These are phyloP conservation scores for Chlorella sp. DNA, from an alignment of 139 green algal genomes.

Conservation along the genomic window DNA sequence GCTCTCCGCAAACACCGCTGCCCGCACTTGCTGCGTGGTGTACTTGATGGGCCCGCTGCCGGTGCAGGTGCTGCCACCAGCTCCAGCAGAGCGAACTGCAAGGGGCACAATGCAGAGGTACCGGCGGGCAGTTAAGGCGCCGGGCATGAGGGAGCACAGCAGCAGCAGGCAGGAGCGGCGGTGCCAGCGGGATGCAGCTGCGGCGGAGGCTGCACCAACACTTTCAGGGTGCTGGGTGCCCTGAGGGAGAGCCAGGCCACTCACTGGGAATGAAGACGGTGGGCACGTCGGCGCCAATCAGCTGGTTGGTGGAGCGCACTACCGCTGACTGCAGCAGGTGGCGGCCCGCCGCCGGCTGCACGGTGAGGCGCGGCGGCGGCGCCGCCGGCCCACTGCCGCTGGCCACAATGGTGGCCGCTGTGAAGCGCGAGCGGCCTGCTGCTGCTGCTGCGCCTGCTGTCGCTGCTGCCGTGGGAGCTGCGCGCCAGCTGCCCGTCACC, in stretches of 20 bases:
- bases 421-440: background rate
- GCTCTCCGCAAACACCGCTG: background rate
- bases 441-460: background rate
- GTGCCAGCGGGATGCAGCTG: background rate
- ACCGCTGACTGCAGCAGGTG: background rate
- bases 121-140: too few species aligned
- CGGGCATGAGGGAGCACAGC: too few species aligned
- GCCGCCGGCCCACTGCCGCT: background rate
- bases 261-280: constrained; percentile 2
- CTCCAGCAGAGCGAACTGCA: background rate
- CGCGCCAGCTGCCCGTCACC: background rate
- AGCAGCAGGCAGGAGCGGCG: background rate
- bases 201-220: background rate
- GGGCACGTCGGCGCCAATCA: background rate
- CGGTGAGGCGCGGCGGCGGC: background rate
- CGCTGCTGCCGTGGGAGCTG: background rate
- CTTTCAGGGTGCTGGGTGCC: background rate
- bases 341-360: background rate
- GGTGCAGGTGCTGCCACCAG: background rate
- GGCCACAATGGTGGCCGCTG: background rate
- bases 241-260: background rate
- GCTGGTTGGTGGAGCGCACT: background rate
- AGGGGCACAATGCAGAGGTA: background rate
- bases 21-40: background rate
- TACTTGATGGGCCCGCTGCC: background rate